A percentile compares a stretch with the other conserved stretches of the same genome.
Evolutionary conservation across 2,329 filamentous ascomycete species (phyloP).

Genomic region (Gnomoniopsis sp.): DNA sequence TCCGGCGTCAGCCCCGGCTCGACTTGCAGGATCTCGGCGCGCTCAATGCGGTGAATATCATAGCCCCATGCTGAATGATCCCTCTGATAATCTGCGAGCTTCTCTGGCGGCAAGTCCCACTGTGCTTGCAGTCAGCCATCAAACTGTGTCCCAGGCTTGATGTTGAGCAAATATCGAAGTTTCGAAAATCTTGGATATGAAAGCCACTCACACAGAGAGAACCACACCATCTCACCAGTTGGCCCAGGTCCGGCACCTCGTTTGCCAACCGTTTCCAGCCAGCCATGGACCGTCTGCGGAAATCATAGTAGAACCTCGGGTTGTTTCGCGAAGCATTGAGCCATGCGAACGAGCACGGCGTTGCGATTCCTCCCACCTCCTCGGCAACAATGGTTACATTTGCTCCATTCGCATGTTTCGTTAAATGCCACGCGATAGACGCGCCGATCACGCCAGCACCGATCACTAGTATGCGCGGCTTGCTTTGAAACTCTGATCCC

Average conservation of each 20-base stretch:
- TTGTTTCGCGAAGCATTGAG: conserved; percentile 28
- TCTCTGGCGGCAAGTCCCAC: conserved; percentile 23
- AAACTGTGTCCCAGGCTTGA: neutral
- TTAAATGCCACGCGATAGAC: conserved; percentile 30
- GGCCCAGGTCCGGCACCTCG: conserved; percentile 22
- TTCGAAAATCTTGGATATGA: neutral
- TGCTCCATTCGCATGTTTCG: conserved; percentile 16
- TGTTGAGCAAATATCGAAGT: neutral
- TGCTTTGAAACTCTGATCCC: neutral
- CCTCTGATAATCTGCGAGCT: conserved; percentile 22
- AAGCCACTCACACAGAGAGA: conserved; percentile 17
- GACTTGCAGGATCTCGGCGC: conserved; percentile 19
- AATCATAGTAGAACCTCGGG: conserved; percentile 26
- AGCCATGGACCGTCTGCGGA: conserved; percentile 26
- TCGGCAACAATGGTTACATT: conserved; percentile 27
- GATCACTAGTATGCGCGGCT: conserved; percentile 22
- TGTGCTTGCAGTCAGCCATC: neutral
- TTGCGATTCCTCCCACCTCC: conserved; percentile 27
- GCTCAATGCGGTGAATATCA: conserved; percentile 21
- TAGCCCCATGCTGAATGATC: conserved; percentile 28
- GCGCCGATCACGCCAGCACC: conserved; percentile 28
- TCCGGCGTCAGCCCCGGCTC: conserved; percentile 22
- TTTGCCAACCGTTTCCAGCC: conserved; percentile 24
- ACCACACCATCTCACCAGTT: conserved; percentile 24
- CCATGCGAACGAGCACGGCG: conserved; percentile 31